Conservation (phyloP, 805 yeast species). For the Candida silvicultrix region DNA sequence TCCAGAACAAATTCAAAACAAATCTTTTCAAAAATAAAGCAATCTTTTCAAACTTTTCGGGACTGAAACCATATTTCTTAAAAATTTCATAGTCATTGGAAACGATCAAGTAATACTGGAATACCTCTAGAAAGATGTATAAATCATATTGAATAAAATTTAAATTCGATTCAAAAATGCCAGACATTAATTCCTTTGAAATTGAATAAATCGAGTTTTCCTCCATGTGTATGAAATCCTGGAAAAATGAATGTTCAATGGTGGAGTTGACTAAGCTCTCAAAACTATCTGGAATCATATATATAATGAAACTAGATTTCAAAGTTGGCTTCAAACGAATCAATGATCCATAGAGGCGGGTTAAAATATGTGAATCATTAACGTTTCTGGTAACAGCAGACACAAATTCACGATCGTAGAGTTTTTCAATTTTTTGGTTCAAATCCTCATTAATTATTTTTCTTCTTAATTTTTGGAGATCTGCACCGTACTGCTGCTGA, state of each 20-base stretch:
- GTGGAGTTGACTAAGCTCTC: constrained; percentile 26
- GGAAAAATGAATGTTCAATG: constrained; percentile 15
- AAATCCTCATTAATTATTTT: constrained; percentile 8
- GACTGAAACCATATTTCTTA: constrained; percentile 31
- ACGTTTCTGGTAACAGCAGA: constrained; percentile 13
- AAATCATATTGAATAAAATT: constrained; percentile 28
- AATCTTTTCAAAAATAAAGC: constrained; percentile 43
- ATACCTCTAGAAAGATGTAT: constrained; percentile 49
- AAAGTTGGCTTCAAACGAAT: constrained; percentile 31
- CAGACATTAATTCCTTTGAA: background rate
- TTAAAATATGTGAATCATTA: constrained; percentile 16
- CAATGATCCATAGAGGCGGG: constrained; percentile 25
- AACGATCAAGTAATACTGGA: constrained; percentile 61
- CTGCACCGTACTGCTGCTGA: background rate
- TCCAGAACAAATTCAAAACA: constrained; percentile 44
- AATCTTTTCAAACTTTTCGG: constrained; percentile 31
- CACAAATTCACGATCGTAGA: constrained; percentile 21
- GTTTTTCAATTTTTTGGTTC: constrained; percentile 6
- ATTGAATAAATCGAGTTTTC: constrained; percentile 7
- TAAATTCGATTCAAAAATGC: constrained; percentile 3
- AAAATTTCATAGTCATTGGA: constrained; percentile 61
- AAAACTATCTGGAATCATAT: constrained; percentile 34
- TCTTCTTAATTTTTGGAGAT: background rate
- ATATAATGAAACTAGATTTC: constrained; percentile 34
- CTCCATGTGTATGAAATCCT: constrained; percentile 3